Percentiles rank a stretch among this genome's conserved stretches.
Conservation (phyloP, 139 green algal species). For the Diplosphaera chodatii region DNA sequence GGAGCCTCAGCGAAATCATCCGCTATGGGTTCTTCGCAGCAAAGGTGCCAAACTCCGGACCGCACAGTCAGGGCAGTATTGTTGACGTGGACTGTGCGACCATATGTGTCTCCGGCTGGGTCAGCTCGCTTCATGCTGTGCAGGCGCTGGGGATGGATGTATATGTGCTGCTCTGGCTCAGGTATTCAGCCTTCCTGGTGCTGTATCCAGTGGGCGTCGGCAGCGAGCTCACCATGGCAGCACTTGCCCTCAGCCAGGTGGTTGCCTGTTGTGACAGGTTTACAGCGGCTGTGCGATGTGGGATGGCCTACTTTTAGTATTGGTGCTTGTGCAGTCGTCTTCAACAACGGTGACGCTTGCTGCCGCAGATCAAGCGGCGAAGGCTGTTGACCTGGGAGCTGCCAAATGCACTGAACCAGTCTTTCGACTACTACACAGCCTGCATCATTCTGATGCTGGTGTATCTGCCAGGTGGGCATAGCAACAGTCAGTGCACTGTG, state of each 20-base stretch:
- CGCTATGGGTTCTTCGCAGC: constrained; percentile 86
- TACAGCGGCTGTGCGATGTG: too few relatives aligned
- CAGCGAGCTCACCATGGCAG: constrained; percentile 77
- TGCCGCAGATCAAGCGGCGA: neutral
- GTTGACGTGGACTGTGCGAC: too few relatives aligned
- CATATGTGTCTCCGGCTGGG: too few relatives aligned
- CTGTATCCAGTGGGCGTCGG: constrained; percentile 88
- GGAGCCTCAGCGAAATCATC: constrained; percentile 84
- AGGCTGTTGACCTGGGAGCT: constrained; percentile 47
- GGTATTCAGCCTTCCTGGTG: constrained; percentile 86
- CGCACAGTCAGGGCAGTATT: too few relatives aligned
- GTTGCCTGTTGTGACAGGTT: too few relatives aligned
- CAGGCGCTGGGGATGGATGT: constrained; percentile 50
- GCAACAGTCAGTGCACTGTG: too few relatives aligned
- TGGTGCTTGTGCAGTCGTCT: too few relatives aligned
- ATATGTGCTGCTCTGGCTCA: constrained; percentile 75
- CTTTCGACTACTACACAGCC: constrained; percentile 66
- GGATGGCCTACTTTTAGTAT: too few relatives aligned
- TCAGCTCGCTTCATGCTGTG: too few relatives aligned
- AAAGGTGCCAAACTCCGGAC: too few relatives aligned
- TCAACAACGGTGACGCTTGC: too few relatives aligned
- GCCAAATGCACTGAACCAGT: constrained; percentile 80
- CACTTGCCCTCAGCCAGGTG: constrained; percentile 40
- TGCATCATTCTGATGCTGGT: constrained; percentile 34
- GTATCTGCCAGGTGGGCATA: constrained; percentile 52